These are phyloP conservation scores for Xylaria sp. DNA, from an alignment of 2,329 filamentous ascomycete species.

Conservation along the genomic window DNA sequence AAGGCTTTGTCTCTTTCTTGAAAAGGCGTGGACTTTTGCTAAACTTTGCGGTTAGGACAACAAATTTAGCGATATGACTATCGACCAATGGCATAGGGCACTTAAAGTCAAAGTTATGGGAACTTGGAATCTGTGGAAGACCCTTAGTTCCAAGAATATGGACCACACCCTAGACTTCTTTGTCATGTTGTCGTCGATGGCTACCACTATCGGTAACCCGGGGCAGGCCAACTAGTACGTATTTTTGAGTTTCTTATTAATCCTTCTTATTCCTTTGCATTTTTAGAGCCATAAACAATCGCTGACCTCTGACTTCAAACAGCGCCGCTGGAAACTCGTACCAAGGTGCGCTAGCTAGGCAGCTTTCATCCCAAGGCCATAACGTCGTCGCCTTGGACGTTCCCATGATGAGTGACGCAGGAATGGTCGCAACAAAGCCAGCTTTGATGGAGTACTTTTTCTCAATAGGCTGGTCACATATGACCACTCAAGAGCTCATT, in stretches of 20 bases:
- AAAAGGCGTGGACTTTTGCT: not conserved
- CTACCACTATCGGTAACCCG: slow-evolving; percentile 30
- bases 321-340: slow-evolving; percentile 42
- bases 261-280: not conserved
- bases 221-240: slow-evolving; percentile 35
- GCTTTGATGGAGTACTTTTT: slow-evolving; percentile 22
- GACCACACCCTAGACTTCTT: slow-evolving; percentile 26
- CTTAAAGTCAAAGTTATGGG: slow-evolving; percentile 16
- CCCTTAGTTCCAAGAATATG: slow-evolving; percentile 7
- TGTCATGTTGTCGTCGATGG: slow-evolving; percentile 20
- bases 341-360: slow-evolving; percentile 41
- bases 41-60: slow-evolving; percentile 6
- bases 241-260: not conserved
- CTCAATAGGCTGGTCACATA: slow-evolving; percentile 30
- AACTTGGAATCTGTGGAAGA: slow-evolving; percentile 21
- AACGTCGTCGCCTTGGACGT: slow-evolving; percentile 43
- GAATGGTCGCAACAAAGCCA: slow-evolving; percentile 42
- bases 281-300: slow-evolving; percentile 13
- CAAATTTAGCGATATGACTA: slow-evolving; percentile 23
- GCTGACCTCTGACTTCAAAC: slow-evolving; percentile 41
- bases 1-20: not conserved
- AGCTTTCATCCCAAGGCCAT: slow-evolving; percentile 39
- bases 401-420: slow-evolving; percentile 45
- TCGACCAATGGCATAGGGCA: slow-evolving; percentile 18
- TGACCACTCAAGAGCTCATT: slow-evolving; percentile 43